Evolutionary conservation across 2,329 filamentous ascomycete genomes (phyloP).

Genomic region (Monilinia vaccinii-corymbosi): DNA sequence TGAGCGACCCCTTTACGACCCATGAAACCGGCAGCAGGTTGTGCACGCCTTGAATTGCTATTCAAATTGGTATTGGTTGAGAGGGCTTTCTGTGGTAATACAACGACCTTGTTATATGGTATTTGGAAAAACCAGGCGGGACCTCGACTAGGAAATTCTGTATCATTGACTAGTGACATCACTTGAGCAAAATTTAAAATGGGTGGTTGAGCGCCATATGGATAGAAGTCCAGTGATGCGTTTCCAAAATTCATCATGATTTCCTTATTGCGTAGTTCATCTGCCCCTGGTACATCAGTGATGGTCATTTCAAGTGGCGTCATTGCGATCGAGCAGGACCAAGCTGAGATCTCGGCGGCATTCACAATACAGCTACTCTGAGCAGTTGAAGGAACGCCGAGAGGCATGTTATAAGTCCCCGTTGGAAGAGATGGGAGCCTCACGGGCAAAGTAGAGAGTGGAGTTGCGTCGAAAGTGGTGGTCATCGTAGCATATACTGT

Average conservation of each 20-base stretch:
- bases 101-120: constrained; percentile 55
- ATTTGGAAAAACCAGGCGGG: constrained; percentile 56
- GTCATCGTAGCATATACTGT: constrained; percentile 25
- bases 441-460: constrained; percentile 41
- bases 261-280: constrained; percentile 26
- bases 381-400: constrained; percentile 39
- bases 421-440: constrained; percentile 44
- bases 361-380: constrained; percentile 50
- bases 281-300: constrained; percentile 9
- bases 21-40: constrained; percentile 12
- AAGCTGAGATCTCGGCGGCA: constrained; percentile 45
- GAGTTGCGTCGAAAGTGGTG: constrained; percentile 40
- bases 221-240: constrained; percentile 34
- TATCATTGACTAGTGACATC: constrained; percentile 47
- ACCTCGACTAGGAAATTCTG: constrained; percentile 44
- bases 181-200: constrained; percentile 36
- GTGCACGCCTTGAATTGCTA: constrained; percentile 11
- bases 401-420: constrained; percentile 47
- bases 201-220: constrained; percentile 55
- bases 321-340: constrained; percentile 48
- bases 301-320: constrained; percentile 19
- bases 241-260: constrained; percentile 32
- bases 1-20: constrained; percentile 32
- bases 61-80: background rate
- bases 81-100: constrained; percentile 32